phyloP scores from a whole-genome alignment of 2,329 filamentous ascomycete species.

The Cryphonectria parasitica region DNA sequence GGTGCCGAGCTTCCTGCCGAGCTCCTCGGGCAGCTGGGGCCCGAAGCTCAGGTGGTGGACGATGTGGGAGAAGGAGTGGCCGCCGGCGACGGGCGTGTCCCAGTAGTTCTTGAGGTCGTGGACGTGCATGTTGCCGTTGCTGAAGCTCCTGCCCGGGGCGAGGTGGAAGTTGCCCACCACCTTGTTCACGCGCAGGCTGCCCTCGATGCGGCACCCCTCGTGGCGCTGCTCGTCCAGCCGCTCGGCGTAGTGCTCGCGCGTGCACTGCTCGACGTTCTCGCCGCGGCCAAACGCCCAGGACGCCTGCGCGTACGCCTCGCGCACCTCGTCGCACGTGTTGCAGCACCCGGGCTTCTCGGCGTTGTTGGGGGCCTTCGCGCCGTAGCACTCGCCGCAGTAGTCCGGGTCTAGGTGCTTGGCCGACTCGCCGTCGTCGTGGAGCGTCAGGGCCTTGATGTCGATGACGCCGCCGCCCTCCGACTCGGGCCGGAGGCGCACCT shows the following conservation, averaged over 20 bases:
- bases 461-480: slow-evolving; percentile 77
- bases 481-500: slow-evolving; percentile 77
- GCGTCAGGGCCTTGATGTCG: slow-evolving; percentile 68
- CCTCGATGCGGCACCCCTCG: slow-evolving; percentile 94
- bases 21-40: slow-evolving; percentile 79
- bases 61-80: slow-evolving; percentile 86
- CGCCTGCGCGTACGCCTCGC: slow-evolving; percentile 86
- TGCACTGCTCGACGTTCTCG: slow-evolving; percentile 92
- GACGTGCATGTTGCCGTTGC: slow-evolving; percentile 94
- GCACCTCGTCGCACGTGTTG: slow-evolving; percentile 95
- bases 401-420: slow-evolving; percentile 82
- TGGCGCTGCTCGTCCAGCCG: slow-evolving; percentile 83
- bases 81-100: slow-evolving; percentile 67
- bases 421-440: slow-evolving; percentile 71
- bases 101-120: slow-evolving; percentile 98
- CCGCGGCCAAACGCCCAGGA: slow-evolving; percentile 95
- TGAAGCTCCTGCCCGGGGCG: slow-evolving; percentile 93
- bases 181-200: slow-evolving; percentile 93
- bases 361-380: slow-evolving; percentile 72
- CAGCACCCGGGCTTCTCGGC: slow-evolving; percentile 87
- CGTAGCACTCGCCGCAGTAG: slow-evolving; percentile 95
- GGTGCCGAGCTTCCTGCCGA: slow-evolving; percentile 62
- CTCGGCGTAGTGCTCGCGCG: slow-evolving; percentile 91
- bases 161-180: slow-evolving; percentile 99
- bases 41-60: slow-evolving; percentile 93